Evolutionary conservation across 257 asterid genomes (phyloP).

Genomic region (Linderniella brevidens): DNA sequence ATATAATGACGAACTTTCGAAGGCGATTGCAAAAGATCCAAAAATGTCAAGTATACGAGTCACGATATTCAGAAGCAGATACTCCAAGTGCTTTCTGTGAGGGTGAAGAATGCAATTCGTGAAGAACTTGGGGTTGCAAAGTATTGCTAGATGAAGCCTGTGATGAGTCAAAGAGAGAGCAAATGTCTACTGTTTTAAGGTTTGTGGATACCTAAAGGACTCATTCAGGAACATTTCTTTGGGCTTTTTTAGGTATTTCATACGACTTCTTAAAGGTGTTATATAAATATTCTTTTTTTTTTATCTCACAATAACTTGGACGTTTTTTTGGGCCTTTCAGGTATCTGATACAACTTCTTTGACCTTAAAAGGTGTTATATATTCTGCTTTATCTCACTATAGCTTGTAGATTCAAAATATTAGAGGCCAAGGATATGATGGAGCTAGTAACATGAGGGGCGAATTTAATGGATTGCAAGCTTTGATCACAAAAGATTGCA

Average conservation of each 20-base stretch:
- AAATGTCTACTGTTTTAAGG: conserved; percentile 1
- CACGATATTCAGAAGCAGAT: not conserved
- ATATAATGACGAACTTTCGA: not conserved
- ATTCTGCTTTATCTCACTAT: not conserved
- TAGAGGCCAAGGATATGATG: conserved; percentile 3
- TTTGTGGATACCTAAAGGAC: not conserved
- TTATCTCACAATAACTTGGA: too few relatives aligned
- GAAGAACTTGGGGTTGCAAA: not conserved
- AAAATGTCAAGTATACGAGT: not conserved
- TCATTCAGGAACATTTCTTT: not conserved
- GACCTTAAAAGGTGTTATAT: not conserved
- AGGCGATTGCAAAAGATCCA: not conserved
- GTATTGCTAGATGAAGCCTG: not conserved
- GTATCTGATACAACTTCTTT: not conserved
- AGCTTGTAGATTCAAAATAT: not conserved
- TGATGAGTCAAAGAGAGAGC: not conserved
- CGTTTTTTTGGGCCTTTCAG: not conserved
- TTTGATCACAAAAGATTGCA: not conserved
- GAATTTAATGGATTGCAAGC: conserved; percentile 3
- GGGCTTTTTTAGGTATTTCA: not conserved
- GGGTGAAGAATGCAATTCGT: not conserved
- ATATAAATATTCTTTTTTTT: too few relatives aligned
- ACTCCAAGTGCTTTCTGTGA: not conserved
- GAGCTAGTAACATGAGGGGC: conserved; percentile 4
- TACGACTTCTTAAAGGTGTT: too few relatives aligned